A percentile compares a stretch with the other conserved stretches of the same genome.
Evolutionary conservation across 2,329 filamentous ascomycete genomes (phyloP).

Genomic region (Penicillium glabrum): DNA sequence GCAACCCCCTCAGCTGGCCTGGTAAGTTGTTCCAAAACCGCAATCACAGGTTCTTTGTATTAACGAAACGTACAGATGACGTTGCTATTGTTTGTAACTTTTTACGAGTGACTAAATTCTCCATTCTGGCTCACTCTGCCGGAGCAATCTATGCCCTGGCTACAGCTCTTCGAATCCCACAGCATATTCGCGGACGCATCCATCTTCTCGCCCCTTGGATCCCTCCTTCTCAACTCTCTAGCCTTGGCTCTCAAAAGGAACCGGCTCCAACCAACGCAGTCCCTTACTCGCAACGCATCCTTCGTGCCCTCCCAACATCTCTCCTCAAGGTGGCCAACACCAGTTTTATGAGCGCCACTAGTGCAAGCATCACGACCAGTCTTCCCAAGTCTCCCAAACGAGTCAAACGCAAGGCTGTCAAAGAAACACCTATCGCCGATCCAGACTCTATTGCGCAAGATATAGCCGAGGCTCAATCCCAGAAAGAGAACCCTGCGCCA

Average conservation of each 20-base stretch:
- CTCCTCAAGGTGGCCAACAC: slow-evolving; percentile 94
- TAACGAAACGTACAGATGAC: slow-evolving; percentile 56
- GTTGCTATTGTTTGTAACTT: slow-evolving; percentile 91
- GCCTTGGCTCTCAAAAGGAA: slow-evolving; percentile 71
- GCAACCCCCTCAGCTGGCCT: slow-evolving; percentile 90
- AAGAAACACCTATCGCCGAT: slow-evolving; percentile 34
- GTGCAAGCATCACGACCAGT: slow-evolving; percentile 77
- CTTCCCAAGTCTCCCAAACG: slow-evolving; percentile 66
- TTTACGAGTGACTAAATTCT: slow-evolving; percentile 92
- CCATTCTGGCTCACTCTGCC: slow-evolving; percentile 91
- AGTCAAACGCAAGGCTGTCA: slow-evolving; percentile 57
- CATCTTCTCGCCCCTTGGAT: slow-evolving; percentile 92
- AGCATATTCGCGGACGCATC: slow-evolving; percentile 90
- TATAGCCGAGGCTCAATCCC: slow-evolving; percentile 12
- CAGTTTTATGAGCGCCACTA: slow-evolving; percentile 90
- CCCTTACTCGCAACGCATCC: slow-evolving; percentile 85
- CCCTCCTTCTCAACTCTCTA: slow-evolving; percentile 87
- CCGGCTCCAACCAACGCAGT: slow-evolving; percentile 80
- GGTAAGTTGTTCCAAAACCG: slow-evolving; percentile 57
- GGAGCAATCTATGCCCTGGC: slow-evolving; percentile 97
- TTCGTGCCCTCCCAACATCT: slow-evolving; percentile 84
- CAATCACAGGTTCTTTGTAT: neutral
- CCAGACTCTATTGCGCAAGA: slow-evolving; percentile 57
- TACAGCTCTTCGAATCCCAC: slow-evolving; percentile 91
- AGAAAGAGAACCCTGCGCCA: slow-evolving; percentile 18